Base-by-base conservation (phyloP, 1,139 yeast species). In the Blastobotrys capitulatus region DNA sequence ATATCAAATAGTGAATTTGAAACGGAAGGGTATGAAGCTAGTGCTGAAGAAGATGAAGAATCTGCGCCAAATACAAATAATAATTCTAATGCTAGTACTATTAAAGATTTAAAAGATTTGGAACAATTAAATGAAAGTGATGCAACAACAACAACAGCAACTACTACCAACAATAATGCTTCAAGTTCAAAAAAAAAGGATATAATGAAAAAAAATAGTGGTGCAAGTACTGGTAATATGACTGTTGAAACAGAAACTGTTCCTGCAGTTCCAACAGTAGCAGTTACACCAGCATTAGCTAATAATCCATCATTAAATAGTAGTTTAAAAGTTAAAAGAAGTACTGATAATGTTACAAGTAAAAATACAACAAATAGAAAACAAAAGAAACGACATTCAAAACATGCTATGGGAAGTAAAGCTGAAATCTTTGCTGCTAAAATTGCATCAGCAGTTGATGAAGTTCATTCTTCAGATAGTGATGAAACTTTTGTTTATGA, bases 401-500 rank as follows among this genome's bases (percentile, higher is more conserved):
- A 58, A 37, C 50, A 52, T 27, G 59, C 54, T 19, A 60, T 59
- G 26, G 67, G 68, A 13, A 65, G 95, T 5, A 79, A 89, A 62
- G 92, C 96, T 0, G 97, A 90, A 61, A 82, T 87, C 52, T 90
- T 90, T 68, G 97, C 97, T 12, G 97, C 97, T 0, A 85, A 85
- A 59, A 72, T 90, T 54, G 97, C 97, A 7, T 83, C 89, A 55
- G 97, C 97, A 0, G 95, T 90, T 8, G 96, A 87, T 58, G 96
- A 88, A 59, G 88, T 80, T 25, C 50, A 49, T 18, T 79, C 85
- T 42, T 83, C 90, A 38, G 97, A 88, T 64, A 82, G 90, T 39
- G 96, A 89, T 59, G 97, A 92, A 65, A 87, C 96, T 0, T 90
- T 90, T 73, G 96, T 90, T 12, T 90, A 90, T 64, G 97, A 89